Evolutionary conservation across 2,329 filamentous ascomycete genomes (phyloP).

Genomic region (Phoma sp.): DNA sequence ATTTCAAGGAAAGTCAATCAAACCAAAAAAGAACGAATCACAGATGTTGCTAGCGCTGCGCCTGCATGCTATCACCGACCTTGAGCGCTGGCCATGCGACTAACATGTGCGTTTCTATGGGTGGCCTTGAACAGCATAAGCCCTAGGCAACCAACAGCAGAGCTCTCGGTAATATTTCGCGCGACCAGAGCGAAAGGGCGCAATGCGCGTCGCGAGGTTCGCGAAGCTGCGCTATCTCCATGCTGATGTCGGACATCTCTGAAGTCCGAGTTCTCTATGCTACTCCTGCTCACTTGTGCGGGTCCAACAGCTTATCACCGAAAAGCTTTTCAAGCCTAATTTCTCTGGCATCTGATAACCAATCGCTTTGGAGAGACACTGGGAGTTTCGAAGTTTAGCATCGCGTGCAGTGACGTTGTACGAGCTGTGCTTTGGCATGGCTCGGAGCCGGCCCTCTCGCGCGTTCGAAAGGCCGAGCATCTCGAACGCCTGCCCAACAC

Average conservation of each 20-base stretch:
- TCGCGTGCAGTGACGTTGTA: slow-evolving; percentile 6
- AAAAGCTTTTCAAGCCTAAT: slow-evolving; percentile 6
- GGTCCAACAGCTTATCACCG: not conserved
- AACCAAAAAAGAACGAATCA: too few relatives aligned
- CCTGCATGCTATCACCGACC: too few relatives aligned
- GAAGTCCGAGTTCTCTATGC: slow-evolving; percentile 12
- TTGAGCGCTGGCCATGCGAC: too few relatives aligned
- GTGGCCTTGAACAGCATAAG: too few relatives aligned
- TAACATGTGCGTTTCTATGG: too few relatives aligned
- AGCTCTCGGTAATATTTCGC: not conserved
- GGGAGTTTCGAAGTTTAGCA: not conserved
- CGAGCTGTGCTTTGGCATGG: slow-evolving; percentile 1
- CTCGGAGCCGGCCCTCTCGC: slow-evolving; percentile 13
- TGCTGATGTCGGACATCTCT: slow-evolving; percentile 8
- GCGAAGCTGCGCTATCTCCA: not conserved
- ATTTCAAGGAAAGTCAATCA: too few relatives aligned
- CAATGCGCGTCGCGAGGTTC: not conserved
- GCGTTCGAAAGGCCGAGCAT: slow-evolving; percentile 14
- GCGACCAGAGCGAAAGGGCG: not conserved
- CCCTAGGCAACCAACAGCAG: not conserved
- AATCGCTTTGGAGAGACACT: not conserved
- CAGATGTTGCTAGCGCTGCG: too few relatives aligned
- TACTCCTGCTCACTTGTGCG: not conserved
- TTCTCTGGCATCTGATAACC: not conserved
- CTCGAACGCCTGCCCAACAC: slow-evolving; percentile 3